These are phyloP conservation scores for Salix suchowensis DNA, from an alignment of 345 rosid species.

Conservation along the genomic window DNA sequence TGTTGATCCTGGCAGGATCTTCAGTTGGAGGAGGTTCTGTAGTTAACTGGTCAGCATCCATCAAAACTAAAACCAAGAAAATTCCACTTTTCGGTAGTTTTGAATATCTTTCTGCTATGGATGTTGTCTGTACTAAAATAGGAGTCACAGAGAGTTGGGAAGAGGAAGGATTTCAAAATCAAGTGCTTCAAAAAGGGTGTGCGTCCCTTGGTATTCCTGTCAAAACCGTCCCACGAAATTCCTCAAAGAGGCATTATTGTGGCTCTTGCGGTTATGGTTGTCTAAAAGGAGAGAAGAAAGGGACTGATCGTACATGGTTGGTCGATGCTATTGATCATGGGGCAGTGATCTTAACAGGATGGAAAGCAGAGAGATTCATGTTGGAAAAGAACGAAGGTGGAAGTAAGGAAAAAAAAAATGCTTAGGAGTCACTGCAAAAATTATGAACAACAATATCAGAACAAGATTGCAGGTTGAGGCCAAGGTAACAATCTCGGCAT, in stretches of 20 bases:
- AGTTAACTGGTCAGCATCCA: slow-evolving; percentile 84
- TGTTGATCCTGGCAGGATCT: slow-evolving; percentile 63
- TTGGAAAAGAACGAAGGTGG: slow-evolving; percentile 32
- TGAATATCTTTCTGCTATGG: slow-evolving; percentile 65
- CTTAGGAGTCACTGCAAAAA: slow-evolving; percentile 53
- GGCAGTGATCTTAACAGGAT: slow-evolving; percentile 69
- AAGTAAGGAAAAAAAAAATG: slow-evolving; percentile 49
- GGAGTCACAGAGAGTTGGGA: slow-evolving; percentile 62
- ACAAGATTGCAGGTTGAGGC: slow-evolving; percentile 60
- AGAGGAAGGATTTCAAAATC: slow-evolving; percentile 69
- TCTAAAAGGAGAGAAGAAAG: slow-evolving; percentile 70
- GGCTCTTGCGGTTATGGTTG: slow-evolving; percentile 88
- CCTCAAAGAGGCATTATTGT: slow-evolving; percentile 69
- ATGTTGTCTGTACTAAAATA: slow-evolving; percentile 56
- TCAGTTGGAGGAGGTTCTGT: slow-evolving; percentile 89
- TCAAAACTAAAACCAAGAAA: slow-evolving; percentile 46
- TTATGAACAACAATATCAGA: slow-evolving; percentile 34
- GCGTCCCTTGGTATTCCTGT: slow-evolving; percentile 55
- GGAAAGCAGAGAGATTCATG: slow-evolving; percentile 71
- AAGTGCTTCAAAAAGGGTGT: slow-evolving; percentile 69
- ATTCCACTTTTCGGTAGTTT: slow-evolving; percentile 41
- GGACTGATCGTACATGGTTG: slow-evolving; percentile 78
- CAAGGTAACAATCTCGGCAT: slow-evolving; percentile 67
- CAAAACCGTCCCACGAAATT: slow-evolving; percentile 52
- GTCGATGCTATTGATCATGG: slow-evolving; percentile 66